phyloP scores from a whole-genome alignment of 768 basidiomycete genomes.

The Dioszegia hungarica region DNA sequence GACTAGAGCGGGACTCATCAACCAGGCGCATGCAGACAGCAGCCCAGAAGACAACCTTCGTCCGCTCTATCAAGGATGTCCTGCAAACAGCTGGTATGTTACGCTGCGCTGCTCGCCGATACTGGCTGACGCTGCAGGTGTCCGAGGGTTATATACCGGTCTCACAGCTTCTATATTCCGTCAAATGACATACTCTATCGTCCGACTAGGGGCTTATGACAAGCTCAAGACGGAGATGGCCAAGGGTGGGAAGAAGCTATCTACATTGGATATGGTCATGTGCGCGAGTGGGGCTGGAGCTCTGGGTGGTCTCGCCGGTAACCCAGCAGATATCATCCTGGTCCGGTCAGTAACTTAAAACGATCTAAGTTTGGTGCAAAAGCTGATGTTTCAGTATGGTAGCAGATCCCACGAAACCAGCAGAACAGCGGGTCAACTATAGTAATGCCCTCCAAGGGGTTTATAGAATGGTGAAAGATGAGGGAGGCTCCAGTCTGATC shows the following conservation, averaged over 20 bases:
- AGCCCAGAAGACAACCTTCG: slow-evolving; percentile 24
- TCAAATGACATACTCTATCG: slow-evolving; percentile 40
- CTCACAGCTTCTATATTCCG: slow-evolving; percentile 44
- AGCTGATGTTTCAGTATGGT: slow-evolving; percentile 36
- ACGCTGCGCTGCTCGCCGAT: not conserved
- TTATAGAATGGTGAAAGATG: slow-evolving; percentile 40
- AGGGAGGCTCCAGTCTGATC: slow-evolving; percentile 30
- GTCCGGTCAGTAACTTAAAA: slow-evolving; percentile 19
- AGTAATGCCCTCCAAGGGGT: slow-evolving; percentile 42
- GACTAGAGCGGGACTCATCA: not conserved
- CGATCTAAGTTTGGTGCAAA: not conserved
- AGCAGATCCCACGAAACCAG: slow-evolving; percentile 40
- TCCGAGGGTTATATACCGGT: slow-evolving; percentile 45
- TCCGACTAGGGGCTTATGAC: slow-evolving; percentile 46
- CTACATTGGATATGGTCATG: slow-evolving; percentile 21
- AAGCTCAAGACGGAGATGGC: slow-evolving; percentile 36
- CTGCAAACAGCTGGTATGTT: slow-evolving; percentile 22
- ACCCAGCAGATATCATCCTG: slow-evolving; percentile 42
- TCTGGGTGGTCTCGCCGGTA: slow-evolving; percentile 42
- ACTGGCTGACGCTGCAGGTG: slow-evolving; percentile 23
- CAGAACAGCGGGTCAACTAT: slow-evolving; percentile 33
- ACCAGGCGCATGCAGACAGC: slow-evolving; percentile 42
- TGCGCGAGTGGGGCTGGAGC: slow-evolving; percentile 46
- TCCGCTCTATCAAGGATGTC: slow-evolving; percentile 20
- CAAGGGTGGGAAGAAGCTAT: slow-evolving; percentile 18